Percentiles rank a stretch among this genome's conserved stretches.
These are phyloP conservation scores for Echites panduratus DNA, from an alignment of 257 asterid species.

Conservation along the genomic window DNA sequence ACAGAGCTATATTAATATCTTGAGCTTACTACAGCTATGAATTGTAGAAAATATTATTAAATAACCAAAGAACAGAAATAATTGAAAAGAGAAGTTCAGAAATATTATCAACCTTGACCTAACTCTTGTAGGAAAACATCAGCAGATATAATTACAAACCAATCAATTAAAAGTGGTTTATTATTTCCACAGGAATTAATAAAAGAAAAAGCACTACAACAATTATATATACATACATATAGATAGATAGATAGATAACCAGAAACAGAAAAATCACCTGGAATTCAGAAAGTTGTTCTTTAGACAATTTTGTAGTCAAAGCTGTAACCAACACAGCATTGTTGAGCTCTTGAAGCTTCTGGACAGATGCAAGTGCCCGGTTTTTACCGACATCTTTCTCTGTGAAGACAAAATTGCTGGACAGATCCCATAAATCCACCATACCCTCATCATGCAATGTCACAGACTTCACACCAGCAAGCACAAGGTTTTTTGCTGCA, in stretches of 20 bases:
- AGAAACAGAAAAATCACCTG: conserved; percentile 41
- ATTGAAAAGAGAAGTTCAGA: neutral
- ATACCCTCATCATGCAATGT: conserved; percentile 81
- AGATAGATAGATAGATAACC: neutral
- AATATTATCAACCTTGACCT: neutral
- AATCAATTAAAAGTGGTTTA: neutral
- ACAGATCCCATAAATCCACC: conserved; percentile 86
- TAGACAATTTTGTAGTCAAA: conserved; percentile 58
- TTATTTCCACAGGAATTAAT: too few relatives aligned
- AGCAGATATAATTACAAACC: neutral
- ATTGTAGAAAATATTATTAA: neutral
- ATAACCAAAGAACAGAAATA: neutral
- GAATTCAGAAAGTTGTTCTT: conserved; percentile 62
- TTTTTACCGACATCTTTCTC: conserved; percentile 84
- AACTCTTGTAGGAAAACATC: neutral
- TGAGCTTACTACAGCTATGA: neutral
- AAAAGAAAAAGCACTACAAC: neutral
- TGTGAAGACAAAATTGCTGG: conserved; percentile 76
- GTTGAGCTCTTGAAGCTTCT: conserved; percentile 85
- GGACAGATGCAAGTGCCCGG: conserved; percentile 83
- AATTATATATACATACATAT: too few relatives aligned
- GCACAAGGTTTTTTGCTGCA: conserved; percentile 90
- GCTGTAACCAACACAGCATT: conserved; percentile 75
- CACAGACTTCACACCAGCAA: conserved; percentile 96
- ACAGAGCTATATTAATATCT: neutral